These are phyloP conservation scores for Ogataea haglerorum DNA, from an alignment of 805 yeast species.

Conservation along the genomic window DNA sequence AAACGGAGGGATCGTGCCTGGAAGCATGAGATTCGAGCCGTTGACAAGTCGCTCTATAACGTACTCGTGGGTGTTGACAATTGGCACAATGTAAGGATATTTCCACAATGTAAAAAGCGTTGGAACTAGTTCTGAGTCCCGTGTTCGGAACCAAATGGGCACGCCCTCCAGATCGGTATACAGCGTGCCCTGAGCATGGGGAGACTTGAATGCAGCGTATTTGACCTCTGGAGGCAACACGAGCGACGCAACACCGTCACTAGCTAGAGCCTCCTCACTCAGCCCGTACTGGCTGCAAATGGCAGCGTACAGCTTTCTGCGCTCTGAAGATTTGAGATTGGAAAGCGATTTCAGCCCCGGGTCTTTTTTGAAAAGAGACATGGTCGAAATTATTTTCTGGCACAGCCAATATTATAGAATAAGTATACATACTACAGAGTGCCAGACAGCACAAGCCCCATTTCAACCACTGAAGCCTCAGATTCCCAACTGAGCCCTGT, in stretches of 20 bases:
- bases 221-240: conserved; percentile 55
- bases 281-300: conserved; percentile 43
- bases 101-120: conserved; percentile 72
- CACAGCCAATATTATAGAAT: conserved; percentile 7
- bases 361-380: conserved; percentile 42
- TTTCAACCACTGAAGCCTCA: conserved; percentile 24
- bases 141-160: conserved; percentile 70
- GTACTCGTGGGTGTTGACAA: conserved; percentile 64
- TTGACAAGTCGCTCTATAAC: conserved; percentile 67
- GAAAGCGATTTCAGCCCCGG: conserved; percentile 67
- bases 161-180: conserved; percentile 60
- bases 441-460: conserved; percentile 27
- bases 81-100: conserved; percentile 62
- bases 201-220: conserved; percentile 58
- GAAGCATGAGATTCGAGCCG: conserved; percentile 82
- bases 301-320: conserved; percentile 48
- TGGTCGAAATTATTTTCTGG: conserved; percentile 1
- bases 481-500: conserved; percentile 21
- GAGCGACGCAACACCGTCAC: conserved; percentile 34
- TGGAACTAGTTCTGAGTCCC: conserved; percentile 59
- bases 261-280: conserved; percentile 37
- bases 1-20: conserved; percentile 64
- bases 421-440: conserved; percentile 4
- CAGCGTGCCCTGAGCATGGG: conserved; percentile 54
- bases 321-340: conserved; percentile 78